phyloP scores from a whole-genome alignment of 345 rosid genomes.

The Brassica napus region DNA sequence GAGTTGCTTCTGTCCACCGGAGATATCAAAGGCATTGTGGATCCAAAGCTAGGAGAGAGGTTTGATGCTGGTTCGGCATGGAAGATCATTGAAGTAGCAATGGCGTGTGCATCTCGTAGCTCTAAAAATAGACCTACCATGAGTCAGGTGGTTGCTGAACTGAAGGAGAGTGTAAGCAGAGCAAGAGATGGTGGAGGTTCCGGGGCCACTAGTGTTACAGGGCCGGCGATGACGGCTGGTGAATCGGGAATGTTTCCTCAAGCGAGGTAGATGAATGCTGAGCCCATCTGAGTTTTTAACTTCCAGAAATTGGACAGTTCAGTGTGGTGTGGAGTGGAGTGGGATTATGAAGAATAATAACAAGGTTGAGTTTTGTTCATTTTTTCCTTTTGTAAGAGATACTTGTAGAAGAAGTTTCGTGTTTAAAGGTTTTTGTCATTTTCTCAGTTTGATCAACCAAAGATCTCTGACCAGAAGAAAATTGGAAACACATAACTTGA shows the following conservation, averaged over 20 bases:
- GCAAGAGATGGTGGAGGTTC: conserved; percentile 25
- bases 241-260: conserved; percentile 37
- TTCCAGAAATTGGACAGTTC: not conserved
- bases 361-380: no score
- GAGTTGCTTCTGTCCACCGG: conserved; percentile 41
- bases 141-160: conserved; percentile 38
- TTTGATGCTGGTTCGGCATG: conserved; percentile 46
- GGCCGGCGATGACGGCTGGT: not conserved
- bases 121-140: not conserved
- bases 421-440: no score
- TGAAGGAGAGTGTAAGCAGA: conserved; percentile 43
- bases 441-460: no score
- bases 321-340: conserved; percentile 7
- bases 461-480: no score
- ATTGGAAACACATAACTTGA: no score
- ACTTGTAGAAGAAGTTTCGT: no score
- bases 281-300: not conserved
- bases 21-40: conserved; percentile 42
- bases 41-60: conserved; percentile 47
- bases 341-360: not conserved
- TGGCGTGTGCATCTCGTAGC: not conserved
- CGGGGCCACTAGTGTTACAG: conserved; percentile 10
- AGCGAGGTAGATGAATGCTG: conserved; percentile 30
- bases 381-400: no score
- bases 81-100: conserved; percentile 50